These are phyloP conservation scores for Entonaema liquescens DNA, from an alignment of 495 filamentous ascomycete species.

Conservation along the genomic window DNA sequence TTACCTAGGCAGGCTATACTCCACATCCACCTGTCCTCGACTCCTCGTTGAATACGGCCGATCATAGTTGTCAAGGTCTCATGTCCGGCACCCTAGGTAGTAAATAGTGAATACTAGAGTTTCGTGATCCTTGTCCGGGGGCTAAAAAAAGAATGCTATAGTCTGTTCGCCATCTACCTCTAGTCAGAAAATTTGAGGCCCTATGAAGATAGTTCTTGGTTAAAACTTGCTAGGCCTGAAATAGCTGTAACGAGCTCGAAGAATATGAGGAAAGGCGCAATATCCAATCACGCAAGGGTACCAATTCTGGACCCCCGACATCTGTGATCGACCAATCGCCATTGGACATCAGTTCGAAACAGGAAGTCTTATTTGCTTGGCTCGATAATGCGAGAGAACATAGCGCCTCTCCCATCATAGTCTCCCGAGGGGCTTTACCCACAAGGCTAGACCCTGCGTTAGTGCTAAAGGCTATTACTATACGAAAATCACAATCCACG, in stretches of 20 bases:
- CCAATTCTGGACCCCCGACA: slow-evolving; percentile 25
- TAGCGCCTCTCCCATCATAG: slow-evolving; percentile 23
- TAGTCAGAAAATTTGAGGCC: slow-evolving; percentile 16
- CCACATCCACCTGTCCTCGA: slow-evolving; percentile 30
- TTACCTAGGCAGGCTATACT: slow-evolving; percentile 25
- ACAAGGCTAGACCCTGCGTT: slow-evolving; percentile 35
- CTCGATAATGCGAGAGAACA: slow-evolving; percentile 24
- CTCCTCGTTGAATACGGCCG: slow-evolving; percentile 23
- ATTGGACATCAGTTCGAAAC: slow-evolving; percentile 31
- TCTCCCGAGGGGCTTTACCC: slow-evolving; percentile 23
- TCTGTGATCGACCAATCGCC: slow-evolving; percentile 34
- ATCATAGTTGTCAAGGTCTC: slow-evolving; percentile 35
- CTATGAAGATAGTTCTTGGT: slow-evolving; percentile 18
- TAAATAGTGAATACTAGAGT: slow-evolving; percentile 36
- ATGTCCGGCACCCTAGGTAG: slow-evolving; percentile 29
- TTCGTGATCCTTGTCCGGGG: slow-evolving; percentile 42
- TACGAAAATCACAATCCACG: slow-evolving; percentile 2
- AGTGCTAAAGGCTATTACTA: slow-evolving; percentile 6
- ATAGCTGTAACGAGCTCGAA: slow-evolving; percentile 35
- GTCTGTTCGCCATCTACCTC: slow-evolving; percentile 32
- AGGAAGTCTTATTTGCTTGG: slow-evolving; percentile 30
- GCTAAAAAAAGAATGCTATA: slow-evolving; percentile 41
- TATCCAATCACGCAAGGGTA: slow-evolving; percentile 28
- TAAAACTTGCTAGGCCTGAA: slow-evolving; percentile 28
- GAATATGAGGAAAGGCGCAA: slow-evolving; percentile 20